Percentiles rank a stretch among this genome's conserved stretches.
phyloP scores from a whole-genome alignment of 2,329 filamentous ascomycete species.

The Paraphoma chrysanthemicola region DNA sequence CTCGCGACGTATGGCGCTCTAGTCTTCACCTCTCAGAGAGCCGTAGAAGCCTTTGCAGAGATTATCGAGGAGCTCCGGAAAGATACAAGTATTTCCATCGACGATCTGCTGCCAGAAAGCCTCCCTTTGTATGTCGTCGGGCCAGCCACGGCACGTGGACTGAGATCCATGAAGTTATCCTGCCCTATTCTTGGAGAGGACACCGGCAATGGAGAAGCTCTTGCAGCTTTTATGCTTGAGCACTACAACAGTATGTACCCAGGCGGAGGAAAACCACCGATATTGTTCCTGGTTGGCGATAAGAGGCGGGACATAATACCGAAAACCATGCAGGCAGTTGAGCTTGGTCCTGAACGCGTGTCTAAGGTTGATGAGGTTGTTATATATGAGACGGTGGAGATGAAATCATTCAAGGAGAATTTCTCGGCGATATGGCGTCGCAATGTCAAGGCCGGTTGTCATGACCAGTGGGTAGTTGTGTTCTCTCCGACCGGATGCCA shows the following conservation, averaged over 20 bases:
- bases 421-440: constrained; percentile 63
- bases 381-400: constrained; percentile 86
- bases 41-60: constrained; percentile 77
- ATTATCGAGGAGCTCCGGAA: constrained; percentile 64
- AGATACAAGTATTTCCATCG: constrained; percentile 28
- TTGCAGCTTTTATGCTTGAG: constrained; percentile 78
- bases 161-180: constrained; percentile 61
- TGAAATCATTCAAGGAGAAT: constrained; percentile 75
- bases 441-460: constrained; percentile 47
- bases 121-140: constrained; percentile 80
- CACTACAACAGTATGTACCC: constrained; percentile 68
- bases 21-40: constrained; percentile 83
- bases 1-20: constrained; percentile 70
- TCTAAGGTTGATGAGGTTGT: constrained; percentile 79
- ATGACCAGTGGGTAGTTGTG: constrained; percentile 74
- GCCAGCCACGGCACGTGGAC: constrained; percentile 78
- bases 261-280: constrained; percentile 58
- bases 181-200: constrained; percentile 77
- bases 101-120: constrained; percentile 52
- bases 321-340: constrained; percentile 70
- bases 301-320: constrained; percentile 90
- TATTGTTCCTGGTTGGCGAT: constrained; percentile 91
- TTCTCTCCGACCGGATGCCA: constrained; percentile 69
- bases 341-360: constrained; percentile 57
- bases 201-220: constrained; percentile 81